Percentiles rank a stretch among this genome's conserved stretches.
Evolutionary conservation across 345 rosid genomes (phyloP).

Genomic region (Fremontodendron californicum): DNA sequence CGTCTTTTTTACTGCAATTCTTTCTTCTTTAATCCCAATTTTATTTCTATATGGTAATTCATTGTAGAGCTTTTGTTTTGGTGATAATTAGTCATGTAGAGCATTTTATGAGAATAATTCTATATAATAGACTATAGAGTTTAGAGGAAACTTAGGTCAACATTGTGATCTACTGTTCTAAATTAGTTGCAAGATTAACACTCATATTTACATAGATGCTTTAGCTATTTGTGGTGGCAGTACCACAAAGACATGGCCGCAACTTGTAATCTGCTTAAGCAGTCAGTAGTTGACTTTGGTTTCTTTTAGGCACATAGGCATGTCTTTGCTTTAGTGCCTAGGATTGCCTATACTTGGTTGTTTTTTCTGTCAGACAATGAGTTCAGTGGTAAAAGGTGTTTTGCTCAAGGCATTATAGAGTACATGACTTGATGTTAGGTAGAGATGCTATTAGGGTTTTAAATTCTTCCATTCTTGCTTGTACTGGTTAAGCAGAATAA

Average conservation of each 20-base stretch:
- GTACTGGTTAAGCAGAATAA: neutral
- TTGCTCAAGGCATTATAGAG: neutral
- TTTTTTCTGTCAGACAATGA: neutral
- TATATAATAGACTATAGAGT: neutral
- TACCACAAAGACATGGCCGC: neutral
- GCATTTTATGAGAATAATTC: neutral
- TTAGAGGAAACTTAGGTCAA: neutral
- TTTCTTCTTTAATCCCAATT: neutral
- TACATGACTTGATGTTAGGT: neutral
- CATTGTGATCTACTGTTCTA: neutral
- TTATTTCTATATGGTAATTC: neutral
- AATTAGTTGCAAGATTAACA: neutral
- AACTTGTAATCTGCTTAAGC: neutral
- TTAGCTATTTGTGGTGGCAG: neutral
- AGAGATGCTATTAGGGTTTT: neutral
- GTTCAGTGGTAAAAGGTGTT: neutral
- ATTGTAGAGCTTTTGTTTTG: neutral
- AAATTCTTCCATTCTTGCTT: neutral
- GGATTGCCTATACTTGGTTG: neutral
- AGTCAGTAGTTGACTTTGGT: too few species aligned
- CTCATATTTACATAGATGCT: neutral
- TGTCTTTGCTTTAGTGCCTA: neutral
- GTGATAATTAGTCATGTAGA: neutral
- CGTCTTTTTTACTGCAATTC: neutral
- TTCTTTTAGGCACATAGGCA: neutral